These are phyloP conservation scores for Daucus carota DNA, from an alignment of 129 eudicot species.

Conservation along the genomic window DH1_v3.0 NC_030387.2:24081501-24082000, in stretches of 20 bases:
- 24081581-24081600: conserved; percentile 8
- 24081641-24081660: conserved; percentile 46
- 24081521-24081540: neutral
- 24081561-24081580: conserved; percentile 2
- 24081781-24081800: neutral
- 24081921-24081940: neutral
- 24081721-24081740: neutral
- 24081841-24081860: neutral
- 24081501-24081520: neutral
- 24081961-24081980: neutral
- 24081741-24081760: neutral
- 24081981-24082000: neutral
- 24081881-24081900: neutral
- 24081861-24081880: neutral
- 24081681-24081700: conserved; percentile 78
- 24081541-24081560: neutral
- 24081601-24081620: conserved; percentile 22
- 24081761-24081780: neutral
- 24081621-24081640: conserved; percentile 44
- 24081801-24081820: neutral
- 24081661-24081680: conserved; percentile 78
- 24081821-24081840: neutral
- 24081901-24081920: neutral
- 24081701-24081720: conserved; percentile 39
- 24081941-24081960: neutral